A percentile compares a stretch with the other conserved stretches of the same genome.
These are phyloP conservation scores for Geranium brycei DNA, from an alignment of 345 rosid species.

Conservation along the genomic window DNA sequence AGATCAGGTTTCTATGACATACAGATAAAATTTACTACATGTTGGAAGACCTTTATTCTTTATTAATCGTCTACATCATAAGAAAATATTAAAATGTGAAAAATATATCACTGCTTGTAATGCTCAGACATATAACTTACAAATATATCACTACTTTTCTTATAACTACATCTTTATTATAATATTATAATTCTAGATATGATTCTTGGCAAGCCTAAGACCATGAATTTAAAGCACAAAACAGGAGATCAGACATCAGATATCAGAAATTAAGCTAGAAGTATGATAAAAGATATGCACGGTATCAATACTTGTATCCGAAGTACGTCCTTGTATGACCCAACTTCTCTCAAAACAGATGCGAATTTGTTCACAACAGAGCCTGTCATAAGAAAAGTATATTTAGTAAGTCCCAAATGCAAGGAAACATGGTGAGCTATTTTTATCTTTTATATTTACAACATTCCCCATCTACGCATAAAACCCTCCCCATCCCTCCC, in stretches of 20 bases:
- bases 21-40: neutral
- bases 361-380: conserved; percentile 99
- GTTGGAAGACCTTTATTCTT: neutral
- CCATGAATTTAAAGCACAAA: neutral
- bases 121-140: no score
- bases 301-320: conserved; percentile 67
- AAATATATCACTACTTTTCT: no score
- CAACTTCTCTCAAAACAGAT: conserved; percentile 94
- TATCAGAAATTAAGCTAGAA: neutral
- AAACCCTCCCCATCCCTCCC: no score
- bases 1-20: no score
- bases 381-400: conserved; percentile 33
- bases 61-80: neutral
- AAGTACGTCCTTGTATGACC: conserved; percentile 93
- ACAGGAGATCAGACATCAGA: neutral
- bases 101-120: neutral
- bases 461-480: no score
- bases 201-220: neutral
- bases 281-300: neutral
- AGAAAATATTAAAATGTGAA: neutral
- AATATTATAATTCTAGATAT: no score
- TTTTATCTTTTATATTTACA: no score
- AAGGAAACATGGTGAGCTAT: neutral
- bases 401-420: neutral
- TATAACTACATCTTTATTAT: no score